These are phyloP conservation scores for Colletotrichum costaricense DNA, from an alignment of 2,329 filamentous ascomycete genomes.

Conservation along the genomic window DNA sequence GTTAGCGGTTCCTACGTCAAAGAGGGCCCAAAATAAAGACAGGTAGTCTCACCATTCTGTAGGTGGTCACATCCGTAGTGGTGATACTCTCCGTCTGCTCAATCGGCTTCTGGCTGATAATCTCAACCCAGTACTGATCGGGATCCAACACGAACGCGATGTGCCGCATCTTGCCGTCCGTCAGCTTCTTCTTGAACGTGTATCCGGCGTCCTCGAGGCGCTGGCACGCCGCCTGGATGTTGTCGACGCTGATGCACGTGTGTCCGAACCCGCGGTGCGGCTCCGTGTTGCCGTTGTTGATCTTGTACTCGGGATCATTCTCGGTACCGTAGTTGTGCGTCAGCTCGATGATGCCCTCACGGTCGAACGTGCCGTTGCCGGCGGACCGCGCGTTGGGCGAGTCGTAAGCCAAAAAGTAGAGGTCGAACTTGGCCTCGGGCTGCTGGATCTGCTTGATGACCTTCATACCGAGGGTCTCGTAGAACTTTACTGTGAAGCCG, in stretches of 20 bases:
- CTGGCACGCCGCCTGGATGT: conserved; percentile 90
- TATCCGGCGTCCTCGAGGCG: conserved; percentile 91
- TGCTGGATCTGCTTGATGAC: conserved; percentile 84
- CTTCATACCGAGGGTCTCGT: conserved; percentile 90
- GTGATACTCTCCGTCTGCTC: conserved; percentile 79
- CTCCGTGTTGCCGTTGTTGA: conserved; percentile 92
- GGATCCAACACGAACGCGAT: conserved; percentile 94
- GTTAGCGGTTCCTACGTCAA: background rate
- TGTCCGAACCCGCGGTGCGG: conserved; percentile 88
- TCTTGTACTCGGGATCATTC: conserved; percentile 80
- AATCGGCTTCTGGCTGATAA: conserved; percentile 78
- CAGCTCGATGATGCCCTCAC: conserved; percentile 91
- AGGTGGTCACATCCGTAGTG: conserved; percentile 79
- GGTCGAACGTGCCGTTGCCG: conserved; percentile 79
- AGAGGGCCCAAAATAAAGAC: background rate
- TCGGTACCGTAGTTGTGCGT: conserved; percentile 91
- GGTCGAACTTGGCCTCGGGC: conserved; percentile 90
- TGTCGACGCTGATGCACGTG: conserved; percentile 83
- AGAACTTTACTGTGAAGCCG: conserved; percentile 79
- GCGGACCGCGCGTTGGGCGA: conserved; percentile 78
- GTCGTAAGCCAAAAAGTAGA: conserved; percentile 96
- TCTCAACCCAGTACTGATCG: conserved; percentile 88
- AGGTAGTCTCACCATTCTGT: conserved; percentile 69
- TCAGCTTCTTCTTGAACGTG: conserved; percentile 93
- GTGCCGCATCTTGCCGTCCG: conserved; percentile 85